Evolutionary conservation across 2,329 filamentous ascomycete genomes (phyloP), one percentile per base, ranked within the genome.

Genomic region (Trichoderma sp.): DNA sequence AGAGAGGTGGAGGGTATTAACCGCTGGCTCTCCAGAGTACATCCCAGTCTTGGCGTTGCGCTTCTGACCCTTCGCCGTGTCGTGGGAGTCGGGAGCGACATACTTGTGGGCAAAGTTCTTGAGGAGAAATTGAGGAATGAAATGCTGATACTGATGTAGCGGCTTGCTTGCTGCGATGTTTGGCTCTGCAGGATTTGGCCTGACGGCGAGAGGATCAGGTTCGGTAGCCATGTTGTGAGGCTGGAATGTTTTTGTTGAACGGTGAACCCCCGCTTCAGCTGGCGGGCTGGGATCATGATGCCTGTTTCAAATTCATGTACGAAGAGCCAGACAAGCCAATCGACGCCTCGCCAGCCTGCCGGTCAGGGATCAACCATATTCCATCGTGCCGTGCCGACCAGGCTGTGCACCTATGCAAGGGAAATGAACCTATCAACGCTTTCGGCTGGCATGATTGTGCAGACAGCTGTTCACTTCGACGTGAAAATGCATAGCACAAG

Each of bases 101-200:
- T 45, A 66, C 2, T 41, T 41, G 38, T 73, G 69, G 29, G 69
- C 29, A 41, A 64, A 73, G 33, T 65, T 73, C 21, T 53, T 73
- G 21, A 73, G 56, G 12, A 73, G 33, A 21, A 66, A 73, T 6
- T 73, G 69, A 50, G 69, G 69, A 33, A 73, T 73, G 29, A 73
- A 73, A 24, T 73, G 69, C 29, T 73, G 69, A 33, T 73, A 66
- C 18, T 64, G 24, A 56, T 56, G 21, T 6, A 3, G 1, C 16
- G 21, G 41, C 60, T 73, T 73, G n/a, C 50, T 6, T 3, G 50
- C 21, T 56, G 21, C 50, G n/a, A 12, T 56, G 5, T 3, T 24
- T 56, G 50, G n/a, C 0, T 3, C 3, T 21, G n/a, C 11, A 24
- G n/a, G 4, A 3, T 21, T 11, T 53, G 45, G 45, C 45, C 45